phyloP scores from a whole-genome alignment of 345 rosid species.

The Citrus reticulata region DNA sequence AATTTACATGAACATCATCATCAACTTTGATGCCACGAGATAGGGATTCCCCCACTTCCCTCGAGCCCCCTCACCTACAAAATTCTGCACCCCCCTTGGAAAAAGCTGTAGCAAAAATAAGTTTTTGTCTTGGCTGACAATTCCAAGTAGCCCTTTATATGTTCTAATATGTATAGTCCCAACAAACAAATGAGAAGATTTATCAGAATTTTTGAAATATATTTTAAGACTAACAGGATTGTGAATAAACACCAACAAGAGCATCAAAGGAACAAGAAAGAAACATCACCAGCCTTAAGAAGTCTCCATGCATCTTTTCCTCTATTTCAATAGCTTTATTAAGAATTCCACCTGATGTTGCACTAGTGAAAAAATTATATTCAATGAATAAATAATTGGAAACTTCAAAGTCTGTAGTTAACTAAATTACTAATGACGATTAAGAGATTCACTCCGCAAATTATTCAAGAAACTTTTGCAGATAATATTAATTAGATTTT shows the following conservation, averaged over 20 bases:
- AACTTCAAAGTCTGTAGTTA: neutral
- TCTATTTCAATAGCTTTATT: constrained; percentile 73
- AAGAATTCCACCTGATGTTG: constrained; percentile 51
- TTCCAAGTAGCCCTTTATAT: too few species aligned
- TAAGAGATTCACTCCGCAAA: neutral
- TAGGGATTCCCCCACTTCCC: too few species aligned
- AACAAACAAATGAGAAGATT: too few species aligned
- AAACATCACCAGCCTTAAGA: too few species aligned
- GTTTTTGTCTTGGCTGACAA: constrained; percentile 50
- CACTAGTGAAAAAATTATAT: constrained; percentile 28
- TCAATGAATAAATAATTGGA: neutral
- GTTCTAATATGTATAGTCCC: too few species aligned
- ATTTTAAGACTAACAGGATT: too few species aligned
- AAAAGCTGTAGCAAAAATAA: constrained; percentile 63
- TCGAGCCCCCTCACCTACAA: constrained; percentile 18
- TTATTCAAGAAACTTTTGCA: neutral
- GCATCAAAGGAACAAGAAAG: too few species aligned
- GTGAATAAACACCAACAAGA: too few species aligned
- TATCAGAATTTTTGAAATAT: too few species aligned
- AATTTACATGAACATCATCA: too few species aligned
- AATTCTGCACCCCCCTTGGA: constrained; percentile 80
- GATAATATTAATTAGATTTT: neutral
- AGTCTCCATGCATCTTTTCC: constrained; percentile 28
- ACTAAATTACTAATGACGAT: neutral
- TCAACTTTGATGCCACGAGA: too few species aligned